Base-by-base conservation (phyloP, 2,329 filamentous ascomycete species). In the Pseudogymnoascus sp. region DNA sequence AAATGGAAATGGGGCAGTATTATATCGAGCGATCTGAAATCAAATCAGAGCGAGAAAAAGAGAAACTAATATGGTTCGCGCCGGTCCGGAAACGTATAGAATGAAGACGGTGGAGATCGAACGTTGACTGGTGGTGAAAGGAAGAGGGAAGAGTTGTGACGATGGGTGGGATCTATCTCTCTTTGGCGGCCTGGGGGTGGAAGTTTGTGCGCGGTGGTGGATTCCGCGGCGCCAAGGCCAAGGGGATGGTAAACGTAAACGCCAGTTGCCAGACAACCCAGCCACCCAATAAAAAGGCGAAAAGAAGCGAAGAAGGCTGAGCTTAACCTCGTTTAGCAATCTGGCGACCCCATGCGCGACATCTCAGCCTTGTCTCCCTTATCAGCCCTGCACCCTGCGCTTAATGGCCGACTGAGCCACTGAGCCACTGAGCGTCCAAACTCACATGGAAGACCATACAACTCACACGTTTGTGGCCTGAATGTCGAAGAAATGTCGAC, bases 351-450 rank as follows among this genome's bases (percentile, higher is more conserved):
- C 47, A 33, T 33, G 47, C 28, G 6, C 61, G 6, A 30, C 37
- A 59, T 18, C 61, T 64, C 61, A 63, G 36, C 43, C 57, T 61
- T 41, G 50, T 39, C 59, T 25, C 22, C 22, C 22, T 58, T 58
- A 53, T 39, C 43, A 57, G 30, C 37, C 59, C 22, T 60, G n/a
- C 50, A 20, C 37, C 59, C 22, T 60, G n/a, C 50, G 47, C 47
- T 53, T 53, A 33, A 53, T 53, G 57, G 7, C 15, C 6, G 14
- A 18, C 8, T 8, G 20, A 20, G 35, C 18, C 22, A 25, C 3
- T 25, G 22, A 12, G 43, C 57, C 14, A 38, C 38, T 25, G 22
- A 25, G 22, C 22, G 22, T 4, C 22, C 22, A 25, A 28, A 37
- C 25, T 43, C 57, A 38, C 57, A 37, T 38, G 30, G 36, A 47